Evolutionary conservation across 192 early-diverging fungal genomes (phyloP).

Genomic region (Gryganskiella cystojenkinii): DNA sequence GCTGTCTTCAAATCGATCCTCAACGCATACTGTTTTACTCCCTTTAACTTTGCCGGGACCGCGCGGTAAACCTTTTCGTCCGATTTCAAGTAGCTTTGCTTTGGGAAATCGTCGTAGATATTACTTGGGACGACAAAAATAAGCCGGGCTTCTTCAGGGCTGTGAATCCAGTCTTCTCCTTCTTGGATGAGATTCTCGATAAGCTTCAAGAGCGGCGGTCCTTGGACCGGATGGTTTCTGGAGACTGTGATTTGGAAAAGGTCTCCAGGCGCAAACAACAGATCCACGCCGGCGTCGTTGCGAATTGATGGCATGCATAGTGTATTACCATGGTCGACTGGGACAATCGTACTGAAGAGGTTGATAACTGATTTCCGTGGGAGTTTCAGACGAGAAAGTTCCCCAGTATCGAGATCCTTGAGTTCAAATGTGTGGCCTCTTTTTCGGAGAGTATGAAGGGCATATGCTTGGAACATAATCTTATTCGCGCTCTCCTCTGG

Average conservation of each 20-base stretch:
- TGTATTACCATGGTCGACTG: too few species aligned
- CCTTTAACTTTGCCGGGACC: too few species aligned
- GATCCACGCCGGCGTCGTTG: neutral
- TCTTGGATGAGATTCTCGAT: slow-evolving; percentile 21
- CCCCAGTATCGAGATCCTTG: too few species aligned
- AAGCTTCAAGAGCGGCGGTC: slow-evolving; percentile 18
- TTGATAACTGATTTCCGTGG: too few species aligned
- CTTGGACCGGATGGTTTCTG: slow-evolving; percentile 13
- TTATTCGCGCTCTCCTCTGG: neutral
- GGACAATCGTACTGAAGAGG: too few species aligned
- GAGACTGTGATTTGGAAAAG: slow-evolving; percentile 3
- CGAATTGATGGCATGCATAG: neutral
- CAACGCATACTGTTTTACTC: slow-evolving; percentile 5
- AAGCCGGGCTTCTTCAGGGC: neutral
- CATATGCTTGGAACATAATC: slow-evolving; percentile 24
- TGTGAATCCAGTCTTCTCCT: neutral
- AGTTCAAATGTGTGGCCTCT: slow-evolving; percentile 11
- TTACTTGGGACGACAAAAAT: neutral
- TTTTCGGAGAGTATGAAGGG: neutral
- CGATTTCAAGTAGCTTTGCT: neutral
- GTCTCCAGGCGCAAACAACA: too few species aligned
- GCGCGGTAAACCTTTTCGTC: neutral
- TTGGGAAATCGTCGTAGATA: neutral
- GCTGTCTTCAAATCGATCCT: neutral
- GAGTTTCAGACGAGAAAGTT: too few species aligned